A percentile compares a stretch with the other conserved stretches of the same genome.
phyloP scores from a whole-genome alignment of 116 monocot genomes.

The Posidonia oceanica region DNA sequence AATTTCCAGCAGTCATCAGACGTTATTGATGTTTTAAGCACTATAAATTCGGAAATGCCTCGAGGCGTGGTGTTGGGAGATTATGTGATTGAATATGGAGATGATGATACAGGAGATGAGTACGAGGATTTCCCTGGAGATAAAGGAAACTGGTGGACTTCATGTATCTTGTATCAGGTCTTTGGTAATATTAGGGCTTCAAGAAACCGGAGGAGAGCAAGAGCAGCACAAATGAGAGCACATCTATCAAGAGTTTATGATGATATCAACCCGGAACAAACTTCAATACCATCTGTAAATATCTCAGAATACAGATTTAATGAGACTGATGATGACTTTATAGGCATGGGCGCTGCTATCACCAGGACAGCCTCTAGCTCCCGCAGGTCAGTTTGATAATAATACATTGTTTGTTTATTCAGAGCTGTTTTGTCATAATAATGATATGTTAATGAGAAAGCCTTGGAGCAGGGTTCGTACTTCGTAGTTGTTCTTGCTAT shows the following conservation, averaged over 20 bases:
- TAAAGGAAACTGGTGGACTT: slow-evolving; percentile 69
- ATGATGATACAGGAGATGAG: slow-evolving; percentile 52
- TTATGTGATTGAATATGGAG: slow-evolving; percentile 78
- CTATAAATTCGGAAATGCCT: slow-evolving; percentile 62
- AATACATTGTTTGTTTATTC: too few species aligned
- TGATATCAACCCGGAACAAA: slow-evolving; percentile 23
- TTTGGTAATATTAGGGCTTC: slow-evolving; percentile 50
- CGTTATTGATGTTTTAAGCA: slow-evolving; percentile 65
- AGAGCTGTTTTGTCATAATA: too few species aligned
- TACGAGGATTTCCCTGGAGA: slow-evolving; percentile 55
- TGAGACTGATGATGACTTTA: slow-evolving; percentile 43
- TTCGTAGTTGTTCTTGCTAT: too few species aligned
- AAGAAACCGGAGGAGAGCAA: slow-evolving; percentile 46
- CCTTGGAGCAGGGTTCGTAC: too few species aligned
- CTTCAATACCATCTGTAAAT: slow-evolving; percentile 28
- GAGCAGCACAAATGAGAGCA: slow-evolving; percentile 17
- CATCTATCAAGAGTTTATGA: slow-evolving; percentile 16
- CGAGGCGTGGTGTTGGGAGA: slow-evolving; percentile 64
- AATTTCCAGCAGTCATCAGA: slow-evolving; percentile 87
- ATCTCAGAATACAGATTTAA: slow-evolving; percentile 40
- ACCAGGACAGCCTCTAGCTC: slow-evolving; percentile 29
- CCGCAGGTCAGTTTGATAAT: slow-evolving; percentile 27
- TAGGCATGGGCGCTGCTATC: slow-evolving; percentile 6
- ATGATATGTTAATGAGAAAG: too few species aligned
- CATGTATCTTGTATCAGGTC: slow-evolving; percentile 54